A percentile compares a stretch with the other conserved stretches of the same genome.
These are phyloP conservation scores for Coriaria nepalensis DNA, from an alignment of 306 rosid genomes.

Conservation along the genomic window DNA sequence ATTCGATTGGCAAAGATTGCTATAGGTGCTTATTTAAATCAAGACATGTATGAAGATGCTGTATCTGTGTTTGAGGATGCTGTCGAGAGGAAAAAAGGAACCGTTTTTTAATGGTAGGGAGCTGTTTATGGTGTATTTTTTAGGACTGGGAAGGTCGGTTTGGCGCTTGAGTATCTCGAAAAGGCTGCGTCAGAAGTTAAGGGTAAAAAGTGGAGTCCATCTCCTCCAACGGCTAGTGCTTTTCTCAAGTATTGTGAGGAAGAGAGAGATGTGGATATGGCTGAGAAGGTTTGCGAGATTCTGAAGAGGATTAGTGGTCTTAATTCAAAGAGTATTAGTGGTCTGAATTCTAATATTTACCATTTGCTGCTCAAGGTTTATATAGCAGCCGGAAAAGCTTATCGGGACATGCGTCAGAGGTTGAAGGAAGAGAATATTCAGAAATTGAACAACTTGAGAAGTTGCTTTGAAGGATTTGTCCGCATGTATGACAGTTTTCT, in stretches of 20 bases:
- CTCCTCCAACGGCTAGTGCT: constrained; percentile 23
- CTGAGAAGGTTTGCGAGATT: constrained; percentile 47
- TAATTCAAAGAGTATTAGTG: constrained; percentile 23
- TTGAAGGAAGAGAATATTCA: constrained; percentile 27
- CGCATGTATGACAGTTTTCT: not conserved
- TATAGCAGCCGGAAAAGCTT: constrained; percentile 24
- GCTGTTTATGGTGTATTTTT: constrained; percentile 39
- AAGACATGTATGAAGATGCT: constrained; percentile 51
- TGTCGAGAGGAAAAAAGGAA: constrained; percentile 25
- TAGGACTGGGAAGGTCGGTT: constrained; percentile 28
- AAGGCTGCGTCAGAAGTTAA: constrained; percentile 29
- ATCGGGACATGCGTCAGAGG: constrained; percentile 22
- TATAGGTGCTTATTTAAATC: constrained; percentile 42
- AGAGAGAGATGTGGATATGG: constrained; percentile 39
- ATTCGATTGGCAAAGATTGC: constrained; percentile 29
- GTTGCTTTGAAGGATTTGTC: constrained; percentile 23
- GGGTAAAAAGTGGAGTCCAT: constrained; percentile 31
- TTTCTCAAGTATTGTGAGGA: constrained; percentile 54
- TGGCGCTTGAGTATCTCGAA: constrained; percentile 44
- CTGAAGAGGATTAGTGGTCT: constrained; percentile 34
- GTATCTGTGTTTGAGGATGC: constrained; percentile 33
- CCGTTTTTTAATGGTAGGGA: constrained; percentile 46
- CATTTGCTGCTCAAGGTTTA: constrained; percentile 34
- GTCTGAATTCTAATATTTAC: constrained; percentile 26
- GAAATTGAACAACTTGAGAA: constrained; percentile 21